These are phyloP conservation scores for Trypanosoma boissoni DNA, from an alignment of 208 protist genomes.

Conservation along the genomic window DNA sequence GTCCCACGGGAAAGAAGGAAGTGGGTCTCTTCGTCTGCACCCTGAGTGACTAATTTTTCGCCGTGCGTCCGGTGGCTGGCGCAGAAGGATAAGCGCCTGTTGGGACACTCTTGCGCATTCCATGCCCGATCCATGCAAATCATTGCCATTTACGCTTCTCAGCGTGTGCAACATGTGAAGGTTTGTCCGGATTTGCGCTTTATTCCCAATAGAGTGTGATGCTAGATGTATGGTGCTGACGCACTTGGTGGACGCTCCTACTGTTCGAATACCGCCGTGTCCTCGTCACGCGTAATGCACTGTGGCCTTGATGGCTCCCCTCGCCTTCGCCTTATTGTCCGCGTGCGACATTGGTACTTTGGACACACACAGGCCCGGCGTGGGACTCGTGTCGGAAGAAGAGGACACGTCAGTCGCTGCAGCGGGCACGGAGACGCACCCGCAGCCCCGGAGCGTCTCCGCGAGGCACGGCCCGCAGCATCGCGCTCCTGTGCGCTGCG, in stretches of 20 bases:
- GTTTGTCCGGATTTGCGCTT: slow-evolving; percentile 73
- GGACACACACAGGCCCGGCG: slow-evolving; percentile 12
- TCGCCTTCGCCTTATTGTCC: slow-evolving; percentile 18
- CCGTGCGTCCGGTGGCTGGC: no score
- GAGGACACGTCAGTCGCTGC: neutral
- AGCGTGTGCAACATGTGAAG: slow-evolving; percentile 55
- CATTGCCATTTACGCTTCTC: slow-evolving; percentile 63
- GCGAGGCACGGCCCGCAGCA: slow-evolving; percentile 69
- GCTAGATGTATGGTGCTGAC: slow-evolving; percentile 47
- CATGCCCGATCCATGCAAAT: slow-evolving; percentile 76
- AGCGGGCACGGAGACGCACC: neutral
- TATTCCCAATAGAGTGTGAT: slow-evolving; percentile 38
- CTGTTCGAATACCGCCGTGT: neutral
- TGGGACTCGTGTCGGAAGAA: slow-evolving; percentile 17
- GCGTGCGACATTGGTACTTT: slow-evolving; percentile 27
- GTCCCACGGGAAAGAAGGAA: slow-evolving; percentile 35
- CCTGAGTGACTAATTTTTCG: no score
- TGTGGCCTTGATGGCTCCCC: slow-evolving; percentile 4
- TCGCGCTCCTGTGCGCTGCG: slow-evolving; percentile 42
- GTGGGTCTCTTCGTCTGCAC: slow-evolving; percentile 55
- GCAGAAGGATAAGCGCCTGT: no score
- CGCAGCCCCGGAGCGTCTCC: slow-evolving; percentile 19
- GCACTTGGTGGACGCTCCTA: slow-evolving; percentile 22
- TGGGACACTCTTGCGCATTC: slow-evolving; percentile 37
- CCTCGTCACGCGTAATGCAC: slow-evolving; percentile 12